phyloP scores from a whole-genome alignment of 805 yeast genomes.

The Hanseniaspora hatyaiensis region DNA sequence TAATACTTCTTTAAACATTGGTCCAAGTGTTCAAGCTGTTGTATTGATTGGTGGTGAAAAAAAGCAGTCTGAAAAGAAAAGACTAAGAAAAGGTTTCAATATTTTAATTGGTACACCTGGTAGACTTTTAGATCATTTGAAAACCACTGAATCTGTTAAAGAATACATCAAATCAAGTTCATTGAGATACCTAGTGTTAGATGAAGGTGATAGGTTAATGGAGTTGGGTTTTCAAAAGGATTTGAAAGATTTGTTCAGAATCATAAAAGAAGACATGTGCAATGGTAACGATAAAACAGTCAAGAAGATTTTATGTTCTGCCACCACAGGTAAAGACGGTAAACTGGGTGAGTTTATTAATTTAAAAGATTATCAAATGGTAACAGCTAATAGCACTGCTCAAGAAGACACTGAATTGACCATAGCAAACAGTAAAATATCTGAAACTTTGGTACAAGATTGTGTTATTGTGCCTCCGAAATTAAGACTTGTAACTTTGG shows the following conservation, averaged over 20 bases:
- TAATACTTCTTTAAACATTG: conserved; percentile 45
- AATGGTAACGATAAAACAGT: conserved; percentile 52
- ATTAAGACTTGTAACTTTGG: conserved; percentile 68
- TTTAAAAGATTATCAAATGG: conserved; percentile 53
- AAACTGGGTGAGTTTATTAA: conserved; percentile 71
- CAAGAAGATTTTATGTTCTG: conserved; percentile 80
- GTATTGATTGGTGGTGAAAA: conserved; percentile 98
- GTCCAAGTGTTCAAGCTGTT: conserved; percentile 44
- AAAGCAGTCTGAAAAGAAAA: conserved; percentile 91
- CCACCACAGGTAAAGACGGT: conserved; percentile 72
- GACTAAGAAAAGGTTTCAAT: conserved; percentile 90
- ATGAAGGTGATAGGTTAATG: conserved; percentile 93
- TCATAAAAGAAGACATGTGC: conserved; percentile 39
- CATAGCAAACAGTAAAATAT: conserved; percentile 28
- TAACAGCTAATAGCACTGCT: conserved; percentile 32
- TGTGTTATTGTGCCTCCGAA: conserved; percentile 85
- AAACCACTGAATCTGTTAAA: conserved; percentile 68
- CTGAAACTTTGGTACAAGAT: conserved; percentile 79
- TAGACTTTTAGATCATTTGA: conserved; percentile 85
- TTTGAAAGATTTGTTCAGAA: conserved; percentile 57
- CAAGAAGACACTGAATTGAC: conserved; percentile 35
- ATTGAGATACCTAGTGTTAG: conserved; percentile 77
- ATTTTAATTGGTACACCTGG: conserved; percentile 97
- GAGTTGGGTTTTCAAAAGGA: conserved; percentile 96
- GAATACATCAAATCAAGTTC: conserved; percentile 39